Base-by-base conservation (phyloP, 768 basidiomycete species). In the Boletellus sp. region DNA sequence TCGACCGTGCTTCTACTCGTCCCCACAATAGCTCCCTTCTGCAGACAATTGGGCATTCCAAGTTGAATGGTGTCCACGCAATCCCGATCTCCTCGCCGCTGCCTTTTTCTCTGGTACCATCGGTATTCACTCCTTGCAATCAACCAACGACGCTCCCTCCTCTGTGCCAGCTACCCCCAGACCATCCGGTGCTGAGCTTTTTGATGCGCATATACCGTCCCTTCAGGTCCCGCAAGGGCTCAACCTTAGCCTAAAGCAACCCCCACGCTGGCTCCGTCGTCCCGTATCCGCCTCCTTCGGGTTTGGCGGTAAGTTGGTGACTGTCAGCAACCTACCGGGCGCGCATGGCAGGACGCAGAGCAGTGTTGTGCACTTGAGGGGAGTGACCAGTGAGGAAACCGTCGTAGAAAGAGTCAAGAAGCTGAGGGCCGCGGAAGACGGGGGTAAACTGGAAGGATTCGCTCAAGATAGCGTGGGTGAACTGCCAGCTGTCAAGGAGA, bases 11-110 rank as follows among this genome's bases (percentile, higher is more conserved):
- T 38, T 23, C 19, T 13, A 12, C 19, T 22, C 42, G 11, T 51
- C 13, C 17, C 36, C 40, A 15, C 60, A 35, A 46, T 37, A 91
- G 85, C 85, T 97, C 12, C 90, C 93, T 12, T 83, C 90, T 0
- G 88, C 87, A 15, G 82, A 86, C 57, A 96, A 97, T 72, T 97
- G 95, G 95, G 89, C 94, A 0, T 98, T 98, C 85, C 90, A 97
- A 71, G 89, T 94, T 11, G 83, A 94, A 48, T 97, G 92, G 90
- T 95, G 91, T 63, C 95, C 94, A 11, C 87, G 90, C 47, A 76
- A 84, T 73, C 88, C 94, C 1, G 88, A 92, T 60, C 76, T 96
- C 39, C 80, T 98, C 35, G 92, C 94, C 0, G 85, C 93, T 2
- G 93, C 93, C 3, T 94, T 91, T 70, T 95, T 95, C 70, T 94